These are phyloP conservation scores for Brassica carinata DNA, from an alignment of 345 rosid species.

Conservation along the genomic window DNA sequence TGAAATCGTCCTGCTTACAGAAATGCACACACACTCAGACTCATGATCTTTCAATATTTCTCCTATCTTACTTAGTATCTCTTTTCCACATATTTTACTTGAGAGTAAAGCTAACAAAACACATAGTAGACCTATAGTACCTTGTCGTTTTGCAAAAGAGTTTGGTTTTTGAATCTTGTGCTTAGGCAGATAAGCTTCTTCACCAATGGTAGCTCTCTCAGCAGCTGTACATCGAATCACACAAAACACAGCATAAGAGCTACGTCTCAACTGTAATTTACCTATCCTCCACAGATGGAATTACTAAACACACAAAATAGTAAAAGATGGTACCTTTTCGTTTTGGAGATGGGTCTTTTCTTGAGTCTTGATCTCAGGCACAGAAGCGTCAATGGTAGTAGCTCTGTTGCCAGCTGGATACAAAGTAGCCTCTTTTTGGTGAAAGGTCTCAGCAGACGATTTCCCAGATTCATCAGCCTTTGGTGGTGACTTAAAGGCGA, in stretches of 20 bases:
- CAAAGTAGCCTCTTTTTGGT: conserved; percentile 1
- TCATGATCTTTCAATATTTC: neutral
- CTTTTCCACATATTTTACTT: neutral
- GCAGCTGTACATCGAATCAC: conserved; percentile 27
- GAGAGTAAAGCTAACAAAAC: conserved; percentile 2
- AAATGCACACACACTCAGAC: conserved; percentile 9
- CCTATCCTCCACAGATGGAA: neutral
- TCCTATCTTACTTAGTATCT: neutral
- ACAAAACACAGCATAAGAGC: neutral
- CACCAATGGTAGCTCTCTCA: conserved; percentile 4
- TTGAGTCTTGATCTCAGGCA: conserved; percentile 13
- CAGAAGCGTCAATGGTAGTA: neutral
- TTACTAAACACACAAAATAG: neutral
- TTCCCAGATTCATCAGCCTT: conserved; percentile 31
- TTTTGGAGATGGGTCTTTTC: conserved; percentile 28
- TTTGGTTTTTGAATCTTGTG: conserved; percentile 20
- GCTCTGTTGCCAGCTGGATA: neutral
- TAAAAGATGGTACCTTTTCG: conserved; percentile 34
- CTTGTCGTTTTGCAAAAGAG: neutral
- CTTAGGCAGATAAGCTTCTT: neutral
- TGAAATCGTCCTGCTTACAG: conserved; percentile 44
- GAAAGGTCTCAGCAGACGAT: conserved; percentile 14
- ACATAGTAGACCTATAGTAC: conserved; percentile 8
- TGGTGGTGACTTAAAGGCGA: conserved; percentile 24
- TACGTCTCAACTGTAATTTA: neutral